Percentiles rank a stretch among this genome's conserved stretches.
Evolutionary conservation across 768 basidiomycete species (phyloP).

Genomic region (Rhodotorula sphaerocarpa): DNA sequence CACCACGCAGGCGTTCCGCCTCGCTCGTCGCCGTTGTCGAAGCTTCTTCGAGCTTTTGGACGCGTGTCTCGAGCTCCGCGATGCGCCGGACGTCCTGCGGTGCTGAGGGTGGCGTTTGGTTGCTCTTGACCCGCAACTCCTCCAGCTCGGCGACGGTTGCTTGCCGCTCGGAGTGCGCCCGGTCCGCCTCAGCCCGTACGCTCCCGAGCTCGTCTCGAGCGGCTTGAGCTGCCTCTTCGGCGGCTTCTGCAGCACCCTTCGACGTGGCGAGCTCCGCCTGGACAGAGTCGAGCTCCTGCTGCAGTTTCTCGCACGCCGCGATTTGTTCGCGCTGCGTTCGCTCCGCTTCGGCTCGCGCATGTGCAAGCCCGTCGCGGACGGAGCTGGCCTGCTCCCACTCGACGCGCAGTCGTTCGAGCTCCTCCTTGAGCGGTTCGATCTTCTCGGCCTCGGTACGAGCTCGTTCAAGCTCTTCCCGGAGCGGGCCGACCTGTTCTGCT

Average conservation of each 20-base stretch:
- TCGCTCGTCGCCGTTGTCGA: slow-evolving; percentile 26
- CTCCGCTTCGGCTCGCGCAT: too few species aligned
- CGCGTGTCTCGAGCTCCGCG: neutral
- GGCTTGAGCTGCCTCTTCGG: neutral
- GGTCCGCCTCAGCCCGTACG: neutral
- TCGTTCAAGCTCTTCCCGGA: too few species aligned
- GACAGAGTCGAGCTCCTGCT: neutral
- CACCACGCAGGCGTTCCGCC: slow-evolving; percentile 43
- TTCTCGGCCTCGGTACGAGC: too few species aligned
- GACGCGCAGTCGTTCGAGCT: neutral
- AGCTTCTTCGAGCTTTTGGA: neutral
- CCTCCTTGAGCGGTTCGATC: neutral
- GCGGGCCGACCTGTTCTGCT: neutral
- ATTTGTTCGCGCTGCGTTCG: neutral
- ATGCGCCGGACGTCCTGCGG: neutral
- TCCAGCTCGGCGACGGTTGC: neutral
- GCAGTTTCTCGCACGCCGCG: neutral
- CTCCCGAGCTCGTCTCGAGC: neutral
- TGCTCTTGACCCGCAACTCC: neutral
- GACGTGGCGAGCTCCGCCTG: neutral
- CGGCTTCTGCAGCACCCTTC: neutral
- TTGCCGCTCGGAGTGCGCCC: neutral
- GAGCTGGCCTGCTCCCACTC: too few species aligned
- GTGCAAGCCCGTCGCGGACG: too few species aligned
- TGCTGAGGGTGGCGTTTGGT: neutral